phyloP scores from a whole-genome alignment of 2,329 filamentous ascomycete genomes.

The Ambrosiella xylebori region DNA sequence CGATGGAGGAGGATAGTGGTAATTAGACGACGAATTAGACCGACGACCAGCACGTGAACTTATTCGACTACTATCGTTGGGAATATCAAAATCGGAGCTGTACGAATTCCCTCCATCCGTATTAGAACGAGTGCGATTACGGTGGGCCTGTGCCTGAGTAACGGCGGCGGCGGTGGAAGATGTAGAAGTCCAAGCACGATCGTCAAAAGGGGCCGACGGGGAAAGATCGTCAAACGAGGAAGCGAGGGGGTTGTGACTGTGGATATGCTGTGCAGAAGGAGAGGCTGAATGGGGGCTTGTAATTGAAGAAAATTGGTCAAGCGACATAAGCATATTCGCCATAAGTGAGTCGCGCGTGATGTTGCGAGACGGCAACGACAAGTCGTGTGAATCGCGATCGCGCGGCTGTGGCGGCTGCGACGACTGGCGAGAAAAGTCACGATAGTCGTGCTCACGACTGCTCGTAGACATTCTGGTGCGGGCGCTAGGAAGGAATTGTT shows the following conservation, averaged over 20 bases:
- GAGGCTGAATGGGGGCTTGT: conserved; percentile 28
- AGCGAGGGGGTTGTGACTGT: conserved; percentile 5
- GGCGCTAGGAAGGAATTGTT: neutral
- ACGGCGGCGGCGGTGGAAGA: conserved; percentile 8
- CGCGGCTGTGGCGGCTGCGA: conserved; percentile 3
- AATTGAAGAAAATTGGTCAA: conserved; percentile 53
- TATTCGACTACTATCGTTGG: conserved; percentile 35
- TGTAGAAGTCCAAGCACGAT: conserved; percentile 13
- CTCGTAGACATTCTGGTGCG: conserved; percentile 20
- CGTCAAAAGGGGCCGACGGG: conserved; percentile 11
- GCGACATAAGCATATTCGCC: conserved; percentile 84
- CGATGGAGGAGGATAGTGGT: conserved; percentile 23
- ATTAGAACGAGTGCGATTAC: conserved; percentile 16
- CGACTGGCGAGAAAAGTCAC: conserved; percentile 10
- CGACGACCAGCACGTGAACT: conserved; percentile 44
- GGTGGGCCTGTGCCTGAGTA: conserved; percentile 8
- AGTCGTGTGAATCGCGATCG: conserved; percentile 59
- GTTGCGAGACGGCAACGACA: conserved; percentile 60
- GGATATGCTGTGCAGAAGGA: conserved; percentile 15
- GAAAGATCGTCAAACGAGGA: conserved; percentile 3
- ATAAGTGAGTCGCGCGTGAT: conserved; percentile 81
- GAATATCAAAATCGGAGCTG: conserved; percentile 42
- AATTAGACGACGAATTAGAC: conserved; percentile 68
- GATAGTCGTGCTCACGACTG: conserved; percentile 18
- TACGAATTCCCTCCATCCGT: conserved; percentile 35